Conservation (phyloP, 2,329 filamentous ascomycete genomes). For the Botryotinia globosa region DNA sequence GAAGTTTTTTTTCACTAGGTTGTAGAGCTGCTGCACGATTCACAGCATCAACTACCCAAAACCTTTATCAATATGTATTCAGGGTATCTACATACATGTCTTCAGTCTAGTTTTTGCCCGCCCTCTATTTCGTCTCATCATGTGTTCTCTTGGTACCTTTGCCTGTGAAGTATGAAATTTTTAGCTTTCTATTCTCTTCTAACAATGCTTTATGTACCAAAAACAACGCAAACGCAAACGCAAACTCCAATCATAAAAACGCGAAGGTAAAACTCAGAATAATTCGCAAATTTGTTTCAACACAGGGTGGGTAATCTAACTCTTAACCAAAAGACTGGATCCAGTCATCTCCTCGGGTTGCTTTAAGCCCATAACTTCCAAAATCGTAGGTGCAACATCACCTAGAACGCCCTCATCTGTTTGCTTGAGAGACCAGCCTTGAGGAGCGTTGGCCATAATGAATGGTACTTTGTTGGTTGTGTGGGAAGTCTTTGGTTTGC, state of each 20-base stretch:
- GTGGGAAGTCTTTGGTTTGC: constrained; percentile 96
- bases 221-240: constrained; percentile 8
- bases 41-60: not conserved
- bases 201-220: constrained; percentile 8
- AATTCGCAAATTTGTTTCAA: constrained; percentile 12
- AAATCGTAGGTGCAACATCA: constrained; percentile 92
- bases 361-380: constrained; percentile 85
- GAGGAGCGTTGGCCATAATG: constrained; percentile 94
- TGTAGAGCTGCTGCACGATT: not conserved
- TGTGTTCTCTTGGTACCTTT: constrained; percentile 37
- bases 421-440: constrained; percentile 79
- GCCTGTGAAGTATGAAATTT: constrained; percentile 13
- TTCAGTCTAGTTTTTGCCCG: not conserved
- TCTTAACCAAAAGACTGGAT: constrained; percentile 76
- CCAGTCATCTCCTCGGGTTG: constrained; percentile 94
- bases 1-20: too few species aligned
- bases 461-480: constrained; percentile 98
- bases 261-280: constrained; percentile 12
- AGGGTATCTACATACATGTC: constrained; percentile 5
- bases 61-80: not conserved
- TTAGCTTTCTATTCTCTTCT: constrained; percentile 26
- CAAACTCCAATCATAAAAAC: constrained; percentile 1
- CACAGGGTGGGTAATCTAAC: constrained; percentile 33
- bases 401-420: constrained; percentile 76
- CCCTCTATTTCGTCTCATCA: constrained; percentile 29